phyloP scores from a whole-genome alignment of 306 rosid genomes.

The Rubus parviflorus region DNA sequence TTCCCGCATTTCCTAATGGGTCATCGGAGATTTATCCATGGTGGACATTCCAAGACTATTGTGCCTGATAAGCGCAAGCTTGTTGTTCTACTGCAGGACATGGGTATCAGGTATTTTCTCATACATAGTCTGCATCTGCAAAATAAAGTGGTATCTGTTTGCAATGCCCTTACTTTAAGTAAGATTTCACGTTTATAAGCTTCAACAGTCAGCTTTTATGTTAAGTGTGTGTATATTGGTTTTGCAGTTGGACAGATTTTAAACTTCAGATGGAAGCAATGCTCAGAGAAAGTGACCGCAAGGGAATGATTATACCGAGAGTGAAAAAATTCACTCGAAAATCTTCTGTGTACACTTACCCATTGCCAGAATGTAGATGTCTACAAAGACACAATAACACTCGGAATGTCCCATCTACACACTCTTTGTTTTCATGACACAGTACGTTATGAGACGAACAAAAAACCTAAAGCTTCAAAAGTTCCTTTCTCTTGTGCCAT shows the following conservation, averaged over 20 bases:
- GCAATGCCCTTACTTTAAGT: background rate
- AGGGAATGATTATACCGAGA: constrained; percentile 87
- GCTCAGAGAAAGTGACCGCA: constrained; percentile 87
- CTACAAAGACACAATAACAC: constrained; percentile 50
- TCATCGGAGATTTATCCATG: constrained; percentile 75
- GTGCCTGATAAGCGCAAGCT: constrained; percentile 94
- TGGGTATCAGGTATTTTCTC: constrained; percentile 52
- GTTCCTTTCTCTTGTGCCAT: constrained; percentile 16
- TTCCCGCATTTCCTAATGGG: constrained; percentile 99
- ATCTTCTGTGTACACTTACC: constrained; percentile 87
- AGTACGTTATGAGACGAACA: constrained; percentile 21
- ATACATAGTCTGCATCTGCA: background rate
- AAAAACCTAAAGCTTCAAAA: constrained; percentile 26
- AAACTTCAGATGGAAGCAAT: constrained; percentile 80
- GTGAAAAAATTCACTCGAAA: constrained; percentile 81
- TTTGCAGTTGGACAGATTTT: constrained; percentile 82
- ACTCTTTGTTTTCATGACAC: constrained; percentile 27
- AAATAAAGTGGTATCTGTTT: background rate
- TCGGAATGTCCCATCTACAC: constrained; percentile 31
- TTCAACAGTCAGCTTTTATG: background rate
- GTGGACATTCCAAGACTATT: constrained; percentile 88
- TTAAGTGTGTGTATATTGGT: constrained; percentile 4
- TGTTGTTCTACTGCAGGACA: constrained; percentile 64
- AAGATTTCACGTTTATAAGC: background rate
- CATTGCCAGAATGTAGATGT: constrained; percentile 95